These are phyloP conservation scores for Eucalyptus pumila DNA, from an alignment of 345 rosid genomes.

Conservation along the genomic window DNA sequence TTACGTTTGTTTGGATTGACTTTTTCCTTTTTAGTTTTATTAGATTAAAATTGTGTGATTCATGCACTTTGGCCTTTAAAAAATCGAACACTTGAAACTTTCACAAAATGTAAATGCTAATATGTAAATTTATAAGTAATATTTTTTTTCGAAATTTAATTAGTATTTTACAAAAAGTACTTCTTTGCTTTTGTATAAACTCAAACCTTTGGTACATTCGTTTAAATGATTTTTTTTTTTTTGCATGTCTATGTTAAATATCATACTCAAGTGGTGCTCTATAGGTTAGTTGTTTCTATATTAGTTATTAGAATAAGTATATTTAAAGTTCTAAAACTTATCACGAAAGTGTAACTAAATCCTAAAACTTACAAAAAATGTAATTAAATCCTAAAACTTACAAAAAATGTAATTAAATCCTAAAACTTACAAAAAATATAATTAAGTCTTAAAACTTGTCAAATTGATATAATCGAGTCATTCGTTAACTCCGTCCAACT, in stretches of 20 bases:
- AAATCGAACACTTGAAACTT: not conserved
- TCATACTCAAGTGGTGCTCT: not conserved
- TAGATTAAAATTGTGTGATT: not conserved
- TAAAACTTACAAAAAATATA: no score
- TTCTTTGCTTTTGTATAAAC: not conserved
- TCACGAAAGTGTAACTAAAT: no score
- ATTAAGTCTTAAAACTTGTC: not conserved
- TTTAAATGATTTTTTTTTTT: not conserved
- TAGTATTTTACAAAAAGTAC: not conserved
- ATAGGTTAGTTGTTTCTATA: not conserved
- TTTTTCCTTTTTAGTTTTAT: not conserved
- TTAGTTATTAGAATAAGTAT: not conserved
- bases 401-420: no score
- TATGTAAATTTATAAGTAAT: not conserved
- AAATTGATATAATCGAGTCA: not conserved
- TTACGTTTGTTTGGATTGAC: not conserved
- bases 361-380: no score
- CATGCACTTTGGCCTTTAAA: not conserved
- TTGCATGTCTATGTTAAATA: not conserved
- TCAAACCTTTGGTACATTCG: not conserved
- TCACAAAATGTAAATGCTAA: not conserved
- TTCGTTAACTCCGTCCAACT: not conserved
- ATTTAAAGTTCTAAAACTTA: not conserved
- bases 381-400: no score
- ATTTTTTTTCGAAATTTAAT: not conserved